Evolutionary conservation across 495 filamentous ascomycete genomes (phyloP).

Genomic region (Friedmanniomyces simplex): DNA sequence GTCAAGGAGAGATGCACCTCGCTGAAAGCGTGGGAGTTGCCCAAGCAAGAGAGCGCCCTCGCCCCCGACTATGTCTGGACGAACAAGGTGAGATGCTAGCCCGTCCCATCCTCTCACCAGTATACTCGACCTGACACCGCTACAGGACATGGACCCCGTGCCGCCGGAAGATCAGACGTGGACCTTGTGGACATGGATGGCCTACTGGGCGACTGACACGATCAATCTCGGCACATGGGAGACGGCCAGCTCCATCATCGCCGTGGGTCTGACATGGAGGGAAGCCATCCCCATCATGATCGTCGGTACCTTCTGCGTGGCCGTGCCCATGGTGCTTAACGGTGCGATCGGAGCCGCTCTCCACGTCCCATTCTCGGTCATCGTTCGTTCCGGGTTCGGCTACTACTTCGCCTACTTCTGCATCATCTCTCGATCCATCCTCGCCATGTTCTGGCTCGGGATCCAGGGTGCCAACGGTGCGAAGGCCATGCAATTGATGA

Average conservation of each 20-base stretch:
- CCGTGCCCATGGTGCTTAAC: conserved; percentile 39
- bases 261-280: conserved; percentile 41
- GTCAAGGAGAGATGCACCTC: conserved; percentile 33
- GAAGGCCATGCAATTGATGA: conserved; percentile 35
- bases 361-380: conserved; percentile 20
- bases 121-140: neutral
- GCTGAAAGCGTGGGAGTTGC: conserved; percentile 37
- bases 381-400: conserved; percentile 17
- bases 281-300: conserved; percentile 33
- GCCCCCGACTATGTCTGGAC: conserved; percentile 42
- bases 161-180: conserved; percentile 41
- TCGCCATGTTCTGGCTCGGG: conserved; percentile 24
- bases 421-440: conserved; percentile 20
- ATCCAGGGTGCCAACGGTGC: conserved; percentile 21
- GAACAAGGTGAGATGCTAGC: conserved; percentile 20
- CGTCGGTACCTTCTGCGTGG: conserved; percentile 33
- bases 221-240: conserved; percentile 16
- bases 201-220: conserved; percentile 13
- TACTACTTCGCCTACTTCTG: conserved; percentile 32
- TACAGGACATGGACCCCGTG: conserved; percentile 18
- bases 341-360: conserved; percentile 36
- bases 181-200: conserved; percentile 22
- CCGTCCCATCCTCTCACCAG: neutral
- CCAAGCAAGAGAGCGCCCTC: conserved; percentile 39
- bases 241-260: conserved; percentile 31